Conservation (phyloP, 495 filamentous ascomycete species). For the Penicillium atrosanguineum region DNA sequence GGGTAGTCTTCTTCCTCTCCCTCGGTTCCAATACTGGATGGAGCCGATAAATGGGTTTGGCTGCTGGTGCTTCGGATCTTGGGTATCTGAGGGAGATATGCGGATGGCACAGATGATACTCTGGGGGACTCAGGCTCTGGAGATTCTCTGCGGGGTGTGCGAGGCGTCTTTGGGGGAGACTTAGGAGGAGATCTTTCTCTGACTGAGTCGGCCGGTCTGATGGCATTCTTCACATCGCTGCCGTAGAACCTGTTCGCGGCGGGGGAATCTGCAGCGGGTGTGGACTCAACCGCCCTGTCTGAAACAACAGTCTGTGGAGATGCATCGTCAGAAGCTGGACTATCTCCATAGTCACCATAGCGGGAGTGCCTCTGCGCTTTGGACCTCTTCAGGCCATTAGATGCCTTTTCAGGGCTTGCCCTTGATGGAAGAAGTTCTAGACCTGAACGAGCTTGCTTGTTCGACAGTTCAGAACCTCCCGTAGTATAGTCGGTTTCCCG, state of each 20-base stretch:
- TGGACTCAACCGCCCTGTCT: slow-evolving; percentile 7
- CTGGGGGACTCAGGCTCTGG: slow-evolving; percentile 37
- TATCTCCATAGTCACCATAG: slow-evolving; percentile 42
- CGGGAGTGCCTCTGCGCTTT: slow-evolving; percentile 54
- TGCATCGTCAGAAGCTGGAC: slow-evolving; percentile 27
- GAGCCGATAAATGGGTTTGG: slow-evolving; percentile 33
- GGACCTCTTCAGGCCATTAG: slow-evolving; percentile 49
- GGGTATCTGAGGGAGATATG: slow-evolving; percentile 55
- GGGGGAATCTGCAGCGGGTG: background rate
- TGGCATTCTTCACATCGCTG: slow-evolving; percentile 14
- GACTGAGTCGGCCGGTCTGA: slow-evolving; percentile 7
- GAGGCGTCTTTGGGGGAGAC: slow-evolving; percentile 29
- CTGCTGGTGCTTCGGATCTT: slow-evolving; percentile 50
- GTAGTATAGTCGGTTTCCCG: slow-evolving; percentile 38
- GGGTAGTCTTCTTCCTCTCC: slow-evolving; percentile 40
- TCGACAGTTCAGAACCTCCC: slow-evolving; percentile 24
- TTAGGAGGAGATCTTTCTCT: slow-evolving; percentile 26
- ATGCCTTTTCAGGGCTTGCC: slow-evolving; percentile 25
- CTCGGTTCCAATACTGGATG: slow-evolving; percentile 9
- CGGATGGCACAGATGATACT: slow-evolving; percentile 56
- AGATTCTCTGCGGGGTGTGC: slow-evolving; percentile 7
- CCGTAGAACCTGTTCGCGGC: slow-evolving; percentile 19
- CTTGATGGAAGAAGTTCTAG: slow-evolving; percentile 30
- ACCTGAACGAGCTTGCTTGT: slow-evolving; percentile 19
- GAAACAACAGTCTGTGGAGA: slow-evolving; percentile 19